Conservation (phyloP, 2,329 filamentous ascomycete genomes). For the Botrytis hyacinthi region DNA sequence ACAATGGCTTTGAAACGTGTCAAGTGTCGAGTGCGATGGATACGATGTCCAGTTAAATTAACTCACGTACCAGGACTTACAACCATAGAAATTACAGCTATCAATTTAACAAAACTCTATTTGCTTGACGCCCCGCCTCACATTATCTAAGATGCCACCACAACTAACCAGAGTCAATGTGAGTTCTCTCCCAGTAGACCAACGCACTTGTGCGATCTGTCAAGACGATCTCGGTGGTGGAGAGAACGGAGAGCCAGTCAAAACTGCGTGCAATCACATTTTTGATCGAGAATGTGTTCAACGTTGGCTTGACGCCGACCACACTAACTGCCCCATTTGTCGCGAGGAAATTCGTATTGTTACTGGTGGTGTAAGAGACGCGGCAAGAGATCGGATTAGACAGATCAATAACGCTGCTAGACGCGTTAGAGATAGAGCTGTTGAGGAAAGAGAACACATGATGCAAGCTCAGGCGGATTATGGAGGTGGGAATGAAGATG, state of each 20-base stretch:
- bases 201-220: slow-evolving; percentile 4
- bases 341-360: not conserved
- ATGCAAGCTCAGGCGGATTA: not conserved
- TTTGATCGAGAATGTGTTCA: slow-evolving; percentile 5
- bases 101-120: not conserved
- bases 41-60: not conserved
- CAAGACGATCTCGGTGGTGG: not conserved
- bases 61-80: not conserved
- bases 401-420: not conserved
- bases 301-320: not conserved
- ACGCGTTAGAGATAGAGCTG: not conserved
- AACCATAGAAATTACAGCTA: not conserved
- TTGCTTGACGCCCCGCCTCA: not conserved
- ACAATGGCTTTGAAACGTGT: slow-evolving; percentile 1
- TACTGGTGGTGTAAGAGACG: not conserved
- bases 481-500: not conserved
- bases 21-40: not conserved
- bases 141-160: not conserved
- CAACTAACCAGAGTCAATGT: not conserved
- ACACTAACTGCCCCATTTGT: not conserved
- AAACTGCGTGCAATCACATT: not conserved
- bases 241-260: not conserved
- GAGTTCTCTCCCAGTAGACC: not conserved
- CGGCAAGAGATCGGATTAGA: not conserved
- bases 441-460: not conserved